Evolutionary conservation across 164 flowering plant genomes (phyloP).

Genomic region (Euptelea pleiosperma): DNA sequence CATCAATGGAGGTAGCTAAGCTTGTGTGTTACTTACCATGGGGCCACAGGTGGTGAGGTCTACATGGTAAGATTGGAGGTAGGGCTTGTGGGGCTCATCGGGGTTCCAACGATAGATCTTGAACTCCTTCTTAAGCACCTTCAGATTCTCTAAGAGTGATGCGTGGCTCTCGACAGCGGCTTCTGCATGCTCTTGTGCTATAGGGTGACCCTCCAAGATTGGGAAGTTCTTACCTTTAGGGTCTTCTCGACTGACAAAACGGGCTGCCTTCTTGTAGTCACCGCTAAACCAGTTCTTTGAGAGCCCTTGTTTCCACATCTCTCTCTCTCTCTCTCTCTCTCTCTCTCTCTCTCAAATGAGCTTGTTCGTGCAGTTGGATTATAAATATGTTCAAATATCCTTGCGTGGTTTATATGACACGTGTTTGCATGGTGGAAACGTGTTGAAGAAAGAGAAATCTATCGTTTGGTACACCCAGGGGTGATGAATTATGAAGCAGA

Average conservation of each 20-base stretch:
- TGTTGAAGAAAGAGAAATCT: too few species aligned
- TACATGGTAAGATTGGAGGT: conserved; percentile 56
- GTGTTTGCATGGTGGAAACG: background rate
- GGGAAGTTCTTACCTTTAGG: conserved; percentile 30
- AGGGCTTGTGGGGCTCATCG: conserved; percentile 49
- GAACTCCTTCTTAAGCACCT: conserved; percentile 49
- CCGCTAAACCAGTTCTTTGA: conserved; percentile 1
- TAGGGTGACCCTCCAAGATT: conserved; percentile 45
- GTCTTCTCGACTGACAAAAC: conserved; percentile 6
- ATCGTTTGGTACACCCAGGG: too few species aligned
- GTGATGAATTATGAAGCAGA: too few species aligned
- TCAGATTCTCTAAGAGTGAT: conserved; percentile 2
- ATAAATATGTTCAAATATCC: background rate
- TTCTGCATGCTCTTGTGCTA: conserved; percentile 45
- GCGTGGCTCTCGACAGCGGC: conserved; percentile 28
- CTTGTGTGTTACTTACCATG: conserved; percentile 54
- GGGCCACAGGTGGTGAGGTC: conserved; percentile 71
- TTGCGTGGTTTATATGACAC: background rate
- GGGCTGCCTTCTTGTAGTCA: conserved; percentile 13
- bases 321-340: too few species aligned
- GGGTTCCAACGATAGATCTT: conserved; percentile 70
- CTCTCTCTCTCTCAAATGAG: background rate
- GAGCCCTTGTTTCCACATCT: conserved; percentile 8
- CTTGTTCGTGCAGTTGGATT: background rate
- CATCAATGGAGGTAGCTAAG: too few species aligned